Evolutionary conservation across 805 yeast genomes (phyloP).

Genomic region (Kodamaea hsintzibuensis): DNA sequence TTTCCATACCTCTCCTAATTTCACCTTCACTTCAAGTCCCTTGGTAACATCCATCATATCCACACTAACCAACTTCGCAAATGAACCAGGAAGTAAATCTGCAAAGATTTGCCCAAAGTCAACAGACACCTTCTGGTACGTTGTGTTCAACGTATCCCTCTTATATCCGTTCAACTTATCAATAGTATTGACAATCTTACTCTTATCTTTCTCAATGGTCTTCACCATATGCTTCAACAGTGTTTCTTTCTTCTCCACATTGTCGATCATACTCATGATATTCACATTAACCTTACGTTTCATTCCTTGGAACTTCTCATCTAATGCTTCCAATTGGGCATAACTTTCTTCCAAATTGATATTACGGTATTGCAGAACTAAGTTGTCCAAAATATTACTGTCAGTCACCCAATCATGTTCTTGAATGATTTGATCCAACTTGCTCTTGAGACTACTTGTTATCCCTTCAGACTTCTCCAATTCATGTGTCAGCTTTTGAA

Average conservation of each 20-base stretch:
- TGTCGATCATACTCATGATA: constrained; percentile 89
- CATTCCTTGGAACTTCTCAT: constrained; percentile 65
- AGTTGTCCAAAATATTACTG: constrained; percentile 52
- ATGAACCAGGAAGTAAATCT: constrained; percentile 85
- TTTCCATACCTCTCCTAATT: constrained; percentile 92
- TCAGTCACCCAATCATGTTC: constrained; percentile 77
- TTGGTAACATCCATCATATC: constrained; percentile 81
- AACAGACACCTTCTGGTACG: constrained; percentile 81
- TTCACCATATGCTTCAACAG: constrained; percentile 76
- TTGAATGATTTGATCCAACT: constrained; percentile 46
- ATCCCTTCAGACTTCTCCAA: constrained; percentile 48
- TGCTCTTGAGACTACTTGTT: constrained; percentile 35
- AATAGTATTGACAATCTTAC: constrained; percentile 87
- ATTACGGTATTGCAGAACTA: constrained; percentile 62
- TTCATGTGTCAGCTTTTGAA: constrained; percentile 57
- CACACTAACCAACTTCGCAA: constrained; percentile 82
- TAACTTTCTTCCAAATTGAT: constrained; percentile 64
- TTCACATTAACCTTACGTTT: constrained; percentile 80
- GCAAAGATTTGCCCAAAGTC: constrained; percentile 92
- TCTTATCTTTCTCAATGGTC: constrained; percentile 85
- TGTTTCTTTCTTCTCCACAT: constrained; percentile 82
- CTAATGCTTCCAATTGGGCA: constrained; percentile 54
- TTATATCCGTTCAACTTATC: constrained; percentile 82
- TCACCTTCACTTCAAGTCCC: constrained; percentile 88
- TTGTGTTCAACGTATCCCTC: constrained; percentile 73